Conservation (phyloP, 192 early-diverging fungal genomes). For the Gonapodya sp. region DNA sequence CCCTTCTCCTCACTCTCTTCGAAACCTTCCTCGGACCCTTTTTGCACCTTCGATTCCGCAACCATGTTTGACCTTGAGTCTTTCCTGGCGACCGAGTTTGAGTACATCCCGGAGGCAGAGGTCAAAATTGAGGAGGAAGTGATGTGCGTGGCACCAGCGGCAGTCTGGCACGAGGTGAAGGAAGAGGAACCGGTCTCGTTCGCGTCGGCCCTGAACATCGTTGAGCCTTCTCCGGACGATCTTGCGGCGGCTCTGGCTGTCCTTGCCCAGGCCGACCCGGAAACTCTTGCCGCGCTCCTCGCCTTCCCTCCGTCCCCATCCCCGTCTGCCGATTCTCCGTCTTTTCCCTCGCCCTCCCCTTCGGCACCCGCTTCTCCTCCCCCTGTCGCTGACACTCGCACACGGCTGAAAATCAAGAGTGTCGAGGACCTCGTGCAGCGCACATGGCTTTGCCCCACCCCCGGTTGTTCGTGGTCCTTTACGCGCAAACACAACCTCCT, state of each 20-base stretch:
- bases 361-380: neutral
- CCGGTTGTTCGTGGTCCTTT: neutral
- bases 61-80: neutral
- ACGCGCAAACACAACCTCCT: neutral
- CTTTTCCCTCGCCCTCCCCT: neutral
- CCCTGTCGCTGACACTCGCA: neutral
- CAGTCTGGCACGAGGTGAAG: neutral
- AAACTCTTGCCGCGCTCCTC: neutral
- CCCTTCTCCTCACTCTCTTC: neutral
- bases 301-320: neutral
- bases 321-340: neutral
- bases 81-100: neutral
- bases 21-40: neutral
- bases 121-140: neutral
- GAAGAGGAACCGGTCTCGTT: too few relatives aligned
- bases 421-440: neutral
- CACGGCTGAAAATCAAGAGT: neutral
- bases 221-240: neutral
- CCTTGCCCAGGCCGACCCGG: neutral
- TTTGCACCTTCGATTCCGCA: neutral
- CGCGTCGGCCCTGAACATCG: too few relatives aligned
- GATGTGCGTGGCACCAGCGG: neutral
- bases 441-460: neutral
- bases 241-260: neutral
- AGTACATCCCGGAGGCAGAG: neutral